Conservation (phyloP, 345 rosid species). For the Eucalyptus sideroxylon region DNA sequence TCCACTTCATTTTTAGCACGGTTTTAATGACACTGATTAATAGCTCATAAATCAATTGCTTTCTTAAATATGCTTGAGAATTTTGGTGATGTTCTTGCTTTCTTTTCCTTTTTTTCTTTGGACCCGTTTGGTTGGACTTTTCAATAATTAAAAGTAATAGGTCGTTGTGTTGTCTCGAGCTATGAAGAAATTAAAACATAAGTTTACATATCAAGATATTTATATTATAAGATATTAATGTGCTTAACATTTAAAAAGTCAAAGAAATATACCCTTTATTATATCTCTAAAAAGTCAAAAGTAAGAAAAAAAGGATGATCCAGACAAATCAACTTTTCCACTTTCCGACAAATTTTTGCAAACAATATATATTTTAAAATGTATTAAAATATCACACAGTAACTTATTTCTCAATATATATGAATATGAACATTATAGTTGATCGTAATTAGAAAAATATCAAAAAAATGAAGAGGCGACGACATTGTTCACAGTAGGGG, state of each 20-base stretch:
- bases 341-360: background rate
- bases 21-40: background rate
- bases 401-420: background rate
- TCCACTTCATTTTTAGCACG: background rate
- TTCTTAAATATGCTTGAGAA: background rate
- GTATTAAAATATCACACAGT: background rate
- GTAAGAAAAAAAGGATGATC: background rate
- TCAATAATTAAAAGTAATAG: background rate
- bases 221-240: background rate
- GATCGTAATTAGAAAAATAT: background rate
- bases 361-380: background rate
- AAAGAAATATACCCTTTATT: background rate
- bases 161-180: background rate
- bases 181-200: background rate
- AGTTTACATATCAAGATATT: background rate
- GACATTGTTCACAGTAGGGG: fast-evolving
- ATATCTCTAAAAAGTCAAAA: background rate
- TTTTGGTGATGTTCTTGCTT: background rate
- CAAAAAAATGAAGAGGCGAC: background rate
- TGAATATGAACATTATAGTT: background rate
- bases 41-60: background rate
- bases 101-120: background rate
- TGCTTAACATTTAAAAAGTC: background rate
- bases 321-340: background rate
- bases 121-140: background rate